Percentiles rank a stretch among this genome's conserved stretches.
These are phyloP conservation scores for Kodamaea hsintzibuensis DNA, from an alignment of 805 yeast species.

Conservation along the genomic window DNA sequence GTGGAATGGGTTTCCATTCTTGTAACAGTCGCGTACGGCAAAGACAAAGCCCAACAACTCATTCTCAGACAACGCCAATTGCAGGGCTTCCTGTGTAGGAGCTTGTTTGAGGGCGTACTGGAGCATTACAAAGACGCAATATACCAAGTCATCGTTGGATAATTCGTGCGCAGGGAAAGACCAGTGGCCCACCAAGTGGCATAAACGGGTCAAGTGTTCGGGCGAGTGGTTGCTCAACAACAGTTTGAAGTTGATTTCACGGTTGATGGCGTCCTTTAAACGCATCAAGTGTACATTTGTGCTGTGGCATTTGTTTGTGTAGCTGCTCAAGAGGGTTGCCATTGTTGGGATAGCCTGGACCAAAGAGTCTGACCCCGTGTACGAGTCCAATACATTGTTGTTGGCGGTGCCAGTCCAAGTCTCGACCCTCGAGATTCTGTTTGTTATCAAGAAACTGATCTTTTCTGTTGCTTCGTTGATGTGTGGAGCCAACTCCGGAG, in stretches of 20 bases:
- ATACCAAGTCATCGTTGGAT: slow-evolving; percentile 62
- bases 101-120: slow-evolving; percentile 40
- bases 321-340: slow-evolving; percentile 30
- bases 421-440: slow-evolving; percentile 41
- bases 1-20: slow-evolving; percentile 87
- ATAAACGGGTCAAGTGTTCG: slow-evolving; percentile 26
- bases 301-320: slow-evolving; percentile 24
- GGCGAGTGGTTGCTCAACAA: slow-evolving; percentile 27
- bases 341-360: slow-evolving; percentile 35
- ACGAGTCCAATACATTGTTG: slow-evolving; percentile 21
- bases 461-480: slow-evolving; percentile 22
- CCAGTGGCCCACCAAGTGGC: slow-evolving; percentile 58
- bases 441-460: slow-evolving; percentile 25
- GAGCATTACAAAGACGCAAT: slow-evolving; percentile 59
- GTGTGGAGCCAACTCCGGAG: slow-evolving; percentile 2
- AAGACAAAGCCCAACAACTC: slow-evolving; percentile 60
- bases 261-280: slow-evolving; percentile 26
- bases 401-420: slow-evolving; percentile 44
- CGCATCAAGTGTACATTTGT: slow-evolving; percentile 22
- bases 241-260: slow-evolving; percentile 31
- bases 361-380: slow-evolving; percentile 10
- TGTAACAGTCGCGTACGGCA: slow-evolving; percentile 74
- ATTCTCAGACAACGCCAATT: slow-evolving; percentile 28
- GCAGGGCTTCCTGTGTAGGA: slow-evolving; percentile 4
- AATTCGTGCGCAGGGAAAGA: slow-evolving; percentile 69